These are phyloP conservation scores for Macrocybe gigantea DNA, from an alignment of 768 basidiomycete species.

Conservation along the genomic window DNA sequence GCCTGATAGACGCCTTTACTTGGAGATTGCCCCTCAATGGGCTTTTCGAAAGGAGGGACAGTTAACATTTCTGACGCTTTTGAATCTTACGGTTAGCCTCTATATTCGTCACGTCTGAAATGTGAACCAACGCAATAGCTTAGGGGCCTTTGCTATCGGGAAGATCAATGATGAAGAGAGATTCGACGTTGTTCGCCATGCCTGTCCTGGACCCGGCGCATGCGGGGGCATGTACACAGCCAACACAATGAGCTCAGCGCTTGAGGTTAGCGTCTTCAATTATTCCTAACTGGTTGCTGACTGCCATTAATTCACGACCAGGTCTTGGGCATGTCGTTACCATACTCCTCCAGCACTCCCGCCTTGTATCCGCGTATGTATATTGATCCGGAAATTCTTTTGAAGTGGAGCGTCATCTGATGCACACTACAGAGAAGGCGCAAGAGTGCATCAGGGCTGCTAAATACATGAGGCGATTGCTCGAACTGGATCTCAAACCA, in stretches of 20 bases:
- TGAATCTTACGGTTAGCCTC: slow-evolving; percentile 65
- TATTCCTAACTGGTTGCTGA: neutral
- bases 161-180: slow-evolving; percentile 77
- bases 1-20: slow-evolving; percentile 15
- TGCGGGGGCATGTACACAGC: slow-evolving; percentile 92
- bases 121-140: neutral
- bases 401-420: neutral
- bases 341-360: slow-evolving; percentile 76
- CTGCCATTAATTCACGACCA: slow-evolving; percentile 4
- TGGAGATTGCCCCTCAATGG: slow-evolving; percentile 74
- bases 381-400: neutral
- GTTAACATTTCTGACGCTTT: slow-evolving; percentile 84
- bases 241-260: slow-evolving; percentile 82
- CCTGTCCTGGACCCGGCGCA: slow-evolving; percentile 80
- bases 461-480: slow-evolving; percentile 65
- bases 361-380: slow-evolving; percentile 60
- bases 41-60: slow-evolving; percentile 69
- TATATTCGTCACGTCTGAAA: neutral
- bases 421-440: slow-evolving; percentile 51
- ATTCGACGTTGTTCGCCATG: slow-evolving; percentile 79
- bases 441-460: slow-evolving; percentile 82
- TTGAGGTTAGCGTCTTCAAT: slow-evolving; percentile 42
- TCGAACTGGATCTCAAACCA: slow-evolving; percentile 81
- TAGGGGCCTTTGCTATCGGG: slow-evolving; percentile 72
- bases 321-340: slow-evolving; percentile 80